These are phyloP conservation scores for Hypoxylon fuscum DNA, from an alignment of 495 filamentous ascomycete species.

Conservation along the genomic window DNA sequence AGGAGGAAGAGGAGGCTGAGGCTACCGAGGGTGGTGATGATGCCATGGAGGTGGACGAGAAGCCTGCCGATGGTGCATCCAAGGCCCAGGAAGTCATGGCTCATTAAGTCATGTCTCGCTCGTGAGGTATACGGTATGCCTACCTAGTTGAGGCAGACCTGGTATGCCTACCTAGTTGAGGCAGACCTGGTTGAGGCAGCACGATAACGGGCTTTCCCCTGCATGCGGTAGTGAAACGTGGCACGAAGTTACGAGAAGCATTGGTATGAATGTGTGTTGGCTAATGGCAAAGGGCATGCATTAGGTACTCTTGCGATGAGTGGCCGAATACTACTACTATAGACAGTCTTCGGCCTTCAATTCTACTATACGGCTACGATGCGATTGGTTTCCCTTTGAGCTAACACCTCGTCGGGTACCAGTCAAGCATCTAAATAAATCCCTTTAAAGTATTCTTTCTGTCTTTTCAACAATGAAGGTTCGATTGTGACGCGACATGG, in stretches of 20 bases:
- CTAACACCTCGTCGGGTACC: background rate
- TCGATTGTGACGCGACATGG: too few species aligned
- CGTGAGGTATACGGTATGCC: background rate
- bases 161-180: too few species aligned
- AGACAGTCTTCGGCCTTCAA: slow-evolving; percentile 9
- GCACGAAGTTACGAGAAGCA: slow-evolving; percentile 37
- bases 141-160: too few species aligned
- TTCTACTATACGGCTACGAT: slow-evolving; percentile 10
- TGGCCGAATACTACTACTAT: slow-evolving; percentile 3
- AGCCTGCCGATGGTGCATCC: slow-evolving; percentile 39
- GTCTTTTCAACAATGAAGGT: background rate
- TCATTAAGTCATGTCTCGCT: slow-evolving; percentile 11
- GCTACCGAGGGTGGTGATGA: slow-evolving; percentile 74
- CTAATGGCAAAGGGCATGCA: slow-evolving; percentile 21
- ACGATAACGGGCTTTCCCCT: background rate
- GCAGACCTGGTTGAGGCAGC: background rate
- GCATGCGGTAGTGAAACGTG: slow-evolving; percentile 6
- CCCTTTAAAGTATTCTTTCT: background rate
- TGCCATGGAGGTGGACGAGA: slow-evolving; percentile 82
- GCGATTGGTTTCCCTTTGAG: slow-evolving; percentile 1
- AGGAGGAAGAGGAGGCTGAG: slow-evolving; percentile 84
- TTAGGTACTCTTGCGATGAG: slow-evolving; percentile 1
- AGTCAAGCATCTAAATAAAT: background rate
- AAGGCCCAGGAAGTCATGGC: slow-evolving; percentile 32
- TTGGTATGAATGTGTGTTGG: slow-evolving; percentile 29